Base-by-base conservation (phyloP, 2,329 filamentous ascomycete species). In the Colletotrichum destructivum region DNA sequence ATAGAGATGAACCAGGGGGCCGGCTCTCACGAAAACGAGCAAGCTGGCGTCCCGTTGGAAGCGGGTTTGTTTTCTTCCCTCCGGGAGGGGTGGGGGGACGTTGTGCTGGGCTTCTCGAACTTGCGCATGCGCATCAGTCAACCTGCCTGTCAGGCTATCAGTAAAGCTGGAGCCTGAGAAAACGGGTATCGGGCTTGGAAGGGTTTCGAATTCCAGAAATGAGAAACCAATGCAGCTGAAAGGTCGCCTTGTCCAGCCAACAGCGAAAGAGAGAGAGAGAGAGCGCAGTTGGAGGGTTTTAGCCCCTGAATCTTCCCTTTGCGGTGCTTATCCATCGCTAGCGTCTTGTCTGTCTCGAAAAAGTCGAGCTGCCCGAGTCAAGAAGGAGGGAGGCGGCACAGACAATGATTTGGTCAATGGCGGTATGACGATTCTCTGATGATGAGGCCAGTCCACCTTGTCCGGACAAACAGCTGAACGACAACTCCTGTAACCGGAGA, bases 341-440 rank as follows among this genome's bases (percentile, higher is more conserved):
- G 51, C 61, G 67, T 55, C 46, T 54, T 66, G 55, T 61, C 66
- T 51, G 51, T 59, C 68, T 66, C 49, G 15, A 60, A 61, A 59
- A 54, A 67, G 23, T 26, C 55, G 52, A 51, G 55, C 55, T 40
- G 64, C 52, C 26, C 15, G 65, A 64, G 69, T 69, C 69, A 54
- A 63, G 57, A 62, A 54, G 44, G 18, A 62, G 63, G 42, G 44
- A 68, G 31, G 69, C 55, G 59, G 59, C 65, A 71, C 59, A 49
- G 65, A 35, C 69, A 64, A 68, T 63, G 65, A 69, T 71, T 71
- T 69, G 52, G 60, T 55, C 38, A 40, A 55, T 63, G 65, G 35
- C 64, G 61, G 52, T 42, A 69, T 71, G 65, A 69, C 65, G 65
- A 62, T 63, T 47, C 15, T 54, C 65, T 71, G 59, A 69, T 71